These are phyloP conservation scores for Candida pseudoviswanathii DNA, from an alignment of 1,139 yeast genomes.

Conservation along the genomic window DNA sequence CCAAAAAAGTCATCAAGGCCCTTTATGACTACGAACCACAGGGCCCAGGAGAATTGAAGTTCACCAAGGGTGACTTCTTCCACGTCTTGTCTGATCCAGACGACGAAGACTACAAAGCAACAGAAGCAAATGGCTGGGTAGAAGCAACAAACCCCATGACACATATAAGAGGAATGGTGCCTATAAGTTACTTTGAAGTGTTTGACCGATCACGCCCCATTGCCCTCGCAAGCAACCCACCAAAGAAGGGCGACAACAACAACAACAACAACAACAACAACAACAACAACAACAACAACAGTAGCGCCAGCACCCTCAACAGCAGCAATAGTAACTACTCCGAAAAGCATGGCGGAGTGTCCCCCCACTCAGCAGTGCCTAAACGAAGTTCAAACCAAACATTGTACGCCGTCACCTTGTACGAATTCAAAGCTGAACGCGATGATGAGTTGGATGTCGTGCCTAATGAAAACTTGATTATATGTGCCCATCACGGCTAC, in stretches of 20 bases:
- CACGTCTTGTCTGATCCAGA: constrained; percentile 66
- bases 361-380: not conserved
- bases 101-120: constrained; percentile 36
- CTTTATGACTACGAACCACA: constrained; percentile 76
- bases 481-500: constrained; percentile 93
- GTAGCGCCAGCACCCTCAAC: not conserved
- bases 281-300: not conserved
- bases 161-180: constrained; percentile 81
- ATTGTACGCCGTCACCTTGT: constrained; percentile 54
- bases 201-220: constrained; percentile 60
- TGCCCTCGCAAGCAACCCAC: constrained; percentile 9
- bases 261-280: constrained; percentile 5
- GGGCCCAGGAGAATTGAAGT: constrained; percentile 79
- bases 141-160: constrained; percentile 89
- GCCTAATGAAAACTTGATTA: constrained; percentile 86
- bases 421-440: constrained; percentile 87
- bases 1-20: constrained; percentile 85
- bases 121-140: constrained; percentile 65
- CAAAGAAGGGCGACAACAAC: not conserved
- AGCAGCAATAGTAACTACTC: not conserved
- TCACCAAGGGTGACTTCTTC: constrained; percentile 83
- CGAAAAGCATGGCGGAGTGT: constrained; percentile 2
- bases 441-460: constrained; percentile 80
- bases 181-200: constrained; percentile 79
- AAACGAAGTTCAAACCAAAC: constrained; percentile 34